Evolutionary conservation across 768 basidiomycete species (phyloP).

Genomic region (Mycena amicta): DNA sequence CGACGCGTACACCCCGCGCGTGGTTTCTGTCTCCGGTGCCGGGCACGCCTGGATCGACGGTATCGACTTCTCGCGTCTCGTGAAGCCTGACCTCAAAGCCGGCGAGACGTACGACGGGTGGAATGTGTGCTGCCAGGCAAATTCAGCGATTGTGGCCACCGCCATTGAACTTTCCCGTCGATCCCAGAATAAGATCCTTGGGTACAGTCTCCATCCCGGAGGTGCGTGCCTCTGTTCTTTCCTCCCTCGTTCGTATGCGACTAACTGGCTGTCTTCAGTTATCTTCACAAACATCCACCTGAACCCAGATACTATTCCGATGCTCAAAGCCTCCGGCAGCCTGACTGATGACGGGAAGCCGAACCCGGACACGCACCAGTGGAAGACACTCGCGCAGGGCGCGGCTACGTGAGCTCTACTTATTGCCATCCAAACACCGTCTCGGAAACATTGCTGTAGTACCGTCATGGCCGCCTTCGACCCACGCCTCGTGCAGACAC

Average conservation of each 20-base stretch:
- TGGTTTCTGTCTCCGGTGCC: not conserved
- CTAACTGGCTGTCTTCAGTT: not conserved
- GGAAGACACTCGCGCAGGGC: slow-evolving; percentile 2
- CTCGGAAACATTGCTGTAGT: not conserved
- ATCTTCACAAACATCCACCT: slow-evolving; percentile 3
- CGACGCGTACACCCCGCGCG: not conserved
- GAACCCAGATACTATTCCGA: not conserved
- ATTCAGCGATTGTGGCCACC: not conserved
- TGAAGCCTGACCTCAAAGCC: not conserved
- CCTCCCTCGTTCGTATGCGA: not conserved
- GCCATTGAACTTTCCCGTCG: not conserved
- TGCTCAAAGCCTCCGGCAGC: not conserved
- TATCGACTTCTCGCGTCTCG: not conserved
- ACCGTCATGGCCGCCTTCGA: slow-evolving; percentile 5
- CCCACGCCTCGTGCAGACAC: not conserved
- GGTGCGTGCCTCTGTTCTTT: not conserved
- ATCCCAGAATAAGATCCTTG: not conserved
- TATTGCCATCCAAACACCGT: not conserved
- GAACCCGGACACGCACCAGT: not conserved
- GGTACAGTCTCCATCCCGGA: slow-evolving; percentile 6
- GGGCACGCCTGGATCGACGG: not conserved
- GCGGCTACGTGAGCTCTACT: slow-evolving; percentile 4
- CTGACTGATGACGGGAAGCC: not conserved
- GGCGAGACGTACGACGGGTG: not conserved
- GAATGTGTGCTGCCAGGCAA: not conserved